phyloP scores from a whole-genome alignment of 1,139 yeast genomes.

The Zygotorulaspora mrakii region DNA sequence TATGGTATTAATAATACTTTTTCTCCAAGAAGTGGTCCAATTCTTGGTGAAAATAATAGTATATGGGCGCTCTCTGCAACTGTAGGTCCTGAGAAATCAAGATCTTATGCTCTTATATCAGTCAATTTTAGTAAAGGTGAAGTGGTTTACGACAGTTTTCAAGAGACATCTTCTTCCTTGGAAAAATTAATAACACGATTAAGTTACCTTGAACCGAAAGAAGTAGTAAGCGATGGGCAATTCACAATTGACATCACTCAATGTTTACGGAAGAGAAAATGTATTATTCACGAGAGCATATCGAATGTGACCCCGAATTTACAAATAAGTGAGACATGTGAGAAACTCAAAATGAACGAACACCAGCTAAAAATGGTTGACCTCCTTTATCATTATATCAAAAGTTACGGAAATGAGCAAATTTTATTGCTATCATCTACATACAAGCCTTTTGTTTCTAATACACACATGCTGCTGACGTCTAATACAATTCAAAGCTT shows the following conservation, averaged over 20 bases:
- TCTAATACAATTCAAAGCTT: constrained; percentile 64
- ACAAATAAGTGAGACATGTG: constrained; percentile 6
- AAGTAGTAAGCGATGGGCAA: constrained; percentile 50
- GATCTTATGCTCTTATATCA: constrained; percentile 46
- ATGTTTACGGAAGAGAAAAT: constrained; percentile 20
- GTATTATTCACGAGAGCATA: constrained; percentile 20
- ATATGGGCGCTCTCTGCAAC: constrained; percentile 29
- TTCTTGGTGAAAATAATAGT: constrained; percentile 29
- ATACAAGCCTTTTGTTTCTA: constrained; percentile 49
- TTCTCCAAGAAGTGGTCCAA: constrained; percentile 44
- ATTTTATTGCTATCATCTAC: constrained; percentile 53
- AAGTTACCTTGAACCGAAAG: constrained; percentile 71
- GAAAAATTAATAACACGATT: constrained; percentile 70
- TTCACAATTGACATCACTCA: constrained; percentile 27
- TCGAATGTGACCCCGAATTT: constrained; percentile 5
- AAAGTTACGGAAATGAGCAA: constrained; percentile 57
- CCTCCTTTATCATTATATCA: constrained; percentile 51
- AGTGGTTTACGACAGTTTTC: constrained; percentile 64
- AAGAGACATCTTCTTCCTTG: constrained; percentile 48
- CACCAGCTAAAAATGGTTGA: constrained; percentile 31
- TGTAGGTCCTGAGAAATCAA: constrained; percentile 5
- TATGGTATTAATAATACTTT: constrained; percentile 43
- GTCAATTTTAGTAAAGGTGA: constrained; percentile 79
- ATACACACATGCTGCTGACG: constrained; percentile 61
- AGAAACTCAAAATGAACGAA: constrained; percentile 36